Percentiles rank a stretch among this genome's conserved stretches.
These are phyloP conservation scores for Monosporascus sp. DNA, from an alignment of 2,329 filamentous ascomycete species.

Conservation along the genomic window DNA sequence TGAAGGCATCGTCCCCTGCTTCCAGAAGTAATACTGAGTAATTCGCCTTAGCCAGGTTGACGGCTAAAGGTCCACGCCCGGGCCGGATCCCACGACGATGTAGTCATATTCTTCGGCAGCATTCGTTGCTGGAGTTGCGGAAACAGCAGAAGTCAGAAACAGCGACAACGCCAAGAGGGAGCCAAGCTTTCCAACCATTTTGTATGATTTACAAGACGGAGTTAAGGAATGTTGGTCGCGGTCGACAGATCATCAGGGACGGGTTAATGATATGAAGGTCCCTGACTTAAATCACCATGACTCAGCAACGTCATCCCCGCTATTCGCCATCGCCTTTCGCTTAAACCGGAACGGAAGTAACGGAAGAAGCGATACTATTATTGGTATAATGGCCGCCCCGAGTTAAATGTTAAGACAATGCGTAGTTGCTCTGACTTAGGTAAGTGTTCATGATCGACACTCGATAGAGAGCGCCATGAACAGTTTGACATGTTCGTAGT, in stretches of 20 bases:
- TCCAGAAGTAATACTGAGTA: slow-evolving; percentile 48
- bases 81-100: slow-evolving; percentile 45
- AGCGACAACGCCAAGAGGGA: not conserved
- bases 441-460: too few species aligned
- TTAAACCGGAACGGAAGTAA: not conserved
- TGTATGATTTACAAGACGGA: not conserved
- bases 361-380: not conserved
- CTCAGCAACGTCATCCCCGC: not conserved
- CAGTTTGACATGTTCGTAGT: too few species aligned
- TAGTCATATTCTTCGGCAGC: not conserved
- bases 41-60: slow-evolving; percentile 44
- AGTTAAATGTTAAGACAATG: not conserved
- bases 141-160: not conserved
- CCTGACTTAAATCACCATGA: not conserved
- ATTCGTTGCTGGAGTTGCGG: not conserved
- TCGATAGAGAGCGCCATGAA: too few species aligned
- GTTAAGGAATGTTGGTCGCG: too few species aligned
- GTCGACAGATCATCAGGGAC: too few species aligned
- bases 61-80: slow-evolving; percentile 44
- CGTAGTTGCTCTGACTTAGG: too few species aligned
- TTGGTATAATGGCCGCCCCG: not conserved
- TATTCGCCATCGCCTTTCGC: not conserved
- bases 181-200: not conserved
- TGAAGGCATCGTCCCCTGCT: slow-evolving; percentile 44
- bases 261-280: not conserved